phyloP scores from a whole-genome alignment of 495 filamentous ascomycete genomes.

The Tuber borchii region DNA sequence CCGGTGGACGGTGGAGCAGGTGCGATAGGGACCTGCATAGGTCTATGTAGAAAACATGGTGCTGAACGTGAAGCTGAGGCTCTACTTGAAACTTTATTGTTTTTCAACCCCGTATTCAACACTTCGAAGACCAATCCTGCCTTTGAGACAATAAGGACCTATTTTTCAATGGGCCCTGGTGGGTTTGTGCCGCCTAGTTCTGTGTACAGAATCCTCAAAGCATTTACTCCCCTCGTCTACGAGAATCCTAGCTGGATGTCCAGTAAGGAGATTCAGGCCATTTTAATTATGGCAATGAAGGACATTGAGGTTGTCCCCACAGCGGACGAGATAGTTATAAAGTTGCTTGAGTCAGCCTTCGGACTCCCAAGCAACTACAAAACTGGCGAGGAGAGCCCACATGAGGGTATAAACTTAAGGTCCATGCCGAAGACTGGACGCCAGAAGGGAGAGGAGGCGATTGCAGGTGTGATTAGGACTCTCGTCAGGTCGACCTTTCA shows the following conservation, averaged over 20 bases:
- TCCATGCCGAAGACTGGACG: not conserved
- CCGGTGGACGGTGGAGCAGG: conserved; percentile 22
- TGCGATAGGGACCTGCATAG: conserved; percentile 25
- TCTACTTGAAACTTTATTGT: conserved; percentile 33
- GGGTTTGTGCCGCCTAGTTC: conserved; percentile 13
- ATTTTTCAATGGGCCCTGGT: conserved; percentile 13
- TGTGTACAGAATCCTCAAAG: conserved; percentile 17
- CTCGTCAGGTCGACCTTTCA: conserved; percentile 17
- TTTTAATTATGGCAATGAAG: conserved; percentile 13
- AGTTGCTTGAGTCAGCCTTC: conserved; percentile 34
- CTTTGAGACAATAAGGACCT: conserved; percentile 23
- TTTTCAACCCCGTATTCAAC: conserved; percentile 28
- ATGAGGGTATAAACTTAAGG: conserved; percentile 6
- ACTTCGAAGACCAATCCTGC: conserved; percentile 22
- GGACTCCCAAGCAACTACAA: conserved; percentile 34
- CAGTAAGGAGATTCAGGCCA: conserved; percentile 23
- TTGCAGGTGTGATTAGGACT: conserved; percentile 16
- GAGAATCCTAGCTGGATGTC: conserved; percentile 28
- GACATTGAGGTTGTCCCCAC: conserved; percentile 20
- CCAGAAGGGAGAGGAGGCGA: conserved; percentile 23
- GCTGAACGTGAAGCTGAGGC: conserved; percentile 36
- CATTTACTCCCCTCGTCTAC: conserved; percentile 4
- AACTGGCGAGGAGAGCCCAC: conserved; percentile 15
- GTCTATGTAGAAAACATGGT: conserved; percentile 19
- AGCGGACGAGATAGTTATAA: conserved; percentile 12